Conservation (phyloP, 768 basidiomycete genomes). For the Xerocomus potaroensis region DNA sequence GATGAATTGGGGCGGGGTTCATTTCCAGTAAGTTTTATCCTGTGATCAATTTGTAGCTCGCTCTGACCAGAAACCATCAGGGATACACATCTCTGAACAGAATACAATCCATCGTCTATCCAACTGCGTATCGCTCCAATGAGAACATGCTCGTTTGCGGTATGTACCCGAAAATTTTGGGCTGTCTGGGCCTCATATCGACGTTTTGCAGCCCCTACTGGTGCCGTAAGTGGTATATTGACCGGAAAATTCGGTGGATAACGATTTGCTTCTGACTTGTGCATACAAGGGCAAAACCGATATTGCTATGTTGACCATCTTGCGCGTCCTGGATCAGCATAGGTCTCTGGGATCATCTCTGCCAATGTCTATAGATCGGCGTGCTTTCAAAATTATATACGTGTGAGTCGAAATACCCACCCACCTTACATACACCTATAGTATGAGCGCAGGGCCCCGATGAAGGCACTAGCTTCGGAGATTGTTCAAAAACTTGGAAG, state of each 20-base stretch:
- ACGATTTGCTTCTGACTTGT: too few species aligned
- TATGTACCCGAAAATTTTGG: slow-evolving; percentile 8
- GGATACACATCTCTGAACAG: slow-evolving; percentile 86
- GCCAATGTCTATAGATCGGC: slow-evolving; percentile 52
- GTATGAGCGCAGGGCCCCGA: slow-evolving; percentile 66
- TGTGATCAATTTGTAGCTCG: neutral
- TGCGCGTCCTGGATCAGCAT: slow-evolving; percentile 83
- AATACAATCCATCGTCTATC: slow-evolving; percentile 93
- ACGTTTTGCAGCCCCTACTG: slow-evolving; percentile 75
- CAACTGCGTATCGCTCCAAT: slow-evolving; percentile 89
- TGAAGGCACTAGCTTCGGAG: slow-evolving; percentile 97
- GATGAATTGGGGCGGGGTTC: slow-evolving; percentile 75
- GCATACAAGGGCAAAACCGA: slow-evolving; percentile 90
- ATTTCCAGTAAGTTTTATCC: slow-evolving; percentile 61
- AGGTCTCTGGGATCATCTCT: slow-evolving; percentile 33
- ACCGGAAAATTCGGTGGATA: neutral
- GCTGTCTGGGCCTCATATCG: neutral
- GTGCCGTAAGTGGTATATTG: slow-evolving; percentile 63
- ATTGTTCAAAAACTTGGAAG: slow-evolving; percentile 92
- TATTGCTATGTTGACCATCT: slow-evolving; percentile 89
- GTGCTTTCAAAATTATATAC: slow-evolving; percentile 94
- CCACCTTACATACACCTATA: neutral
- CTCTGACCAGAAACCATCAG: slow-evolving; percentile 35
- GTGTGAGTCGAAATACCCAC: slow-evolving; percentile 51
- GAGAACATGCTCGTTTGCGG: slow-evolving; percentile 84